Conservation (phyloP, 257 asterid species). For the Orobanche coerulescens region DNA sequence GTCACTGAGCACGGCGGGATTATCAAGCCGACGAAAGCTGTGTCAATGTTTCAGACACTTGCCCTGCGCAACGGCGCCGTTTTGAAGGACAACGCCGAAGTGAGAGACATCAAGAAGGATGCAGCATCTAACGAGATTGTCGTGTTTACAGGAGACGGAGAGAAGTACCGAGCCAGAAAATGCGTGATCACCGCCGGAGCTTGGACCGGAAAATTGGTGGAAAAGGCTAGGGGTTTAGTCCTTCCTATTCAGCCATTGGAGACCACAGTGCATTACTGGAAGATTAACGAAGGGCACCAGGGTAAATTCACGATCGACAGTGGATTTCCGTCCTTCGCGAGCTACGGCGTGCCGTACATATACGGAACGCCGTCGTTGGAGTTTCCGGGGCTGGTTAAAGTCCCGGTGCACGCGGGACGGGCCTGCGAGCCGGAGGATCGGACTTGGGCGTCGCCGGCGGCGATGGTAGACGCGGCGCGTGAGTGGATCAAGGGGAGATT, state of each 20-base stretch:
- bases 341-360: conserved; percentile 63
- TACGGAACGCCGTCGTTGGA: conserved; percentile 90
- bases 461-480: conserved; percentile 17
- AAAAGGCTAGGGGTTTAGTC: conserved; percentile 30
- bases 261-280: conserved; percentile 64
- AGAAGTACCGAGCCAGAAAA: conserved; percentile 34
- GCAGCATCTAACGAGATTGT: conserved; percentile 22
- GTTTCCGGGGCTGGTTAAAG: conserved; percentile 72
- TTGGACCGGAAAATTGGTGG: conserved; percentile 53
- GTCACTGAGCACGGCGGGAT: conserved; percentile 67
- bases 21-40: conserved; percentile 86
- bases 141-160: conserved; percentile 29
- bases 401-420: conserved; percentile 62
- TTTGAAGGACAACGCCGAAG: conserved; percentile 48
- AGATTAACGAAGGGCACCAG: conserved; percentile 52
- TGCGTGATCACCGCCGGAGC: conserved; percentile 79
- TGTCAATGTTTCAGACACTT: conserved; percentile 81
- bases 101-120: conserved; percentile 31
- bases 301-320: conserved; percentile 50
- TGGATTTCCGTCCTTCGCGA: conserved; percentile 78
- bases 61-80: conserved; percentile 55
- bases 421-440: conserved; percentile 63
- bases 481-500: conserved; percentile 50
- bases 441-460: conserved; percentile 40
- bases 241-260: conserved; percentile 82